phyloP scores from a whole-genome alignment of 1,284 basidiomycete species.

The Ceratobasidium sp. region DNA sequence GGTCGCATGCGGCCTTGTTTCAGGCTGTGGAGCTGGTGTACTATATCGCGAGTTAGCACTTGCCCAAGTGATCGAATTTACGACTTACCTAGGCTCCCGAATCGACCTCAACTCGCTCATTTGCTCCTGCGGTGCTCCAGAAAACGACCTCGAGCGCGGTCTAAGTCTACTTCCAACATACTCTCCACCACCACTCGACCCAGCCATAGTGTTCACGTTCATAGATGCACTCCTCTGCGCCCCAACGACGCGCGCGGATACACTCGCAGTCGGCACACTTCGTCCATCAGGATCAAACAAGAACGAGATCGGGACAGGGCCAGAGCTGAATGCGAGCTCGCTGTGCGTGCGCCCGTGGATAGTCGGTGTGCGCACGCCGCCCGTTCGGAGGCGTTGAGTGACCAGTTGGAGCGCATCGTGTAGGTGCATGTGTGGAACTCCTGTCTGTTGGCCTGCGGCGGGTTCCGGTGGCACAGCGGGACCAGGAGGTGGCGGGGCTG shows the following conservation, averaged over 20 bases:
- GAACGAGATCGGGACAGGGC: slow-evolving; percentile 77
- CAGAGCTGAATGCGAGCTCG: slow-evolving; percentile 68
- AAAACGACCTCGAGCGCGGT: slow-evolving; percentile 81
- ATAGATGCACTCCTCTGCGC: slow-evolving; percentile 42
- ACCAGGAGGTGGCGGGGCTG: slow-evolving; percentile 49
- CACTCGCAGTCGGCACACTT: slow-evolving; percentile 22
- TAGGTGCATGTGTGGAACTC: slow-evolving; percentile 20
- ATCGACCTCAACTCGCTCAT: slow-evolving; percentile 42
- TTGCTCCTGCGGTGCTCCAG: slow-evolving; percentile 66
- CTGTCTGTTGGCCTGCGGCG: neutral
- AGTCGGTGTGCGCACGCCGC: slow-evolving; percentile 59
- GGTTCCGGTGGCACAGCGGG: neutral
- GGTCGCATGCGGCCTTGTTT: slow-evolving; percentile 26
- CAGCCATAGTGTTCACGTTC: slow-evolving; percentile 9
- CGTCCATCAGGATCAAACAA: slow-evolving; percentile 62
- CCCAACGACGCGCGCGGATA: neutral
- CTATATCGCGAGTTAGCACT: slow-evolving; percentile 20
- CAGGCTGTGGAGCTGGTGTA: slow-evolving; percentile 37
- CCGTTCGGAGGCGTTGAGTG: slow-evolving; percentile 43
- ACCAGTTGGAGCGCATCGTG: slow-evolving; percentile 45
- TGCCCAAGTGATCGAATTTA: neutral
- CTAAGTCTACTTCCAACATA: slow-evolving; percentile 56
- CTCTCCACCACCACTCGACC: slow-evolving; percentile 2
- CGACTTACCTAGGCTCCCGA: slow-evolving; percentile 29
- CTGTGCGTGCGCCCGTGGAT: slow-evolving; percentile 73